phyloP scores from a whole-genome alignment of 352 stramenopile species.

The Phytophthora rubi region DNA sequence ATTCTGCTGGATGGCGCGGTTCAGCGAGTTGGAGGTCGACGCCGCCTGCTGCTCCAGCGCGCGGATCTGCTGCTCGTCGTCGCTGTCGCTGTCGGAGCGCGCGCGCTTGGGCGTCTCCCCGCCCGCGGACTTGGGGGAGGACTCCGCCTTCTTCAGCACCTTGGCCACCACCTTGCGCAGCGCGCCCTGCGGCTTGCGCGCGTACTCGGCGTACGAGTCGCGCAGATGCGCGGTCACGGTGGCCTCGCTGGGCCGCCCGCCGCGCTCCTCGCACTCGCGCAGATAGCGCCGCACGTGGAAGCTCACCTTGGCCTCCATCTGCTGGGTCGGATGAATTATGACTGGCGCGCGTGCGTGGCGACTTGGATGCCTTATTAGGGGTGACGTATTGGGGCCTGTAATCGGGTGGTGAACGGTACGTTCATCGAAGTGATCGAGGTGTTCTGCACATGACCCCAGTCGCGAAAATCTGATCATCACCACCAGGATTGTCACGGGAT shows the following conservation, averaged over 20 bases:
- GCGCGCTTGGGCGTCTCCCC: slow-evolving; percentile 55
- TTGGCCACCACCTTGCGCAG: slow-evolving; percentile 76
- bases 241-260: slow-evolving; percentile 59
- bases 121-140: neutral
- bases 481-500: too few species aligned
- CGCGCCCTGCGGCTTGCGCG: slow-evolving; percentile 77
- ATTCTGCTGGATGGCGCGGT: slow-evolving; percentile 78
- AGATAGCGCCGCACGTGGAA: slow-evolving; percentile 89
- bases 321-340: neutral
- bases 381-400: too few species aligned
- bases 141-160: slow-evolving; percentile 61
- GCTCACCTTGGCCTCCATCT: slow-evolving; percentile 87
- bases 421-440: too few species aligned
- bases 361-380: too few species aligned
- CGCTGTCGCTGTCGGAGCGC: slow-evolving; percentile 62
- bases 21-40: slow-evolving; percentile 65
- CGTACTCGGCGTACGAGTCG: slow-evolving; percentile 86
- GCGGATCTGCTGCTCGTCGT: slow-evolving; percentile 66
- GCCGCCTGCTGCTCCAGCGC: slow-evolving; percentile 44
- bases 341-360: neutral
- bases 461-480: too few species aligned
- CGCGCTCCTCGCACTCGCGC: slow-evolving; percentile 78
- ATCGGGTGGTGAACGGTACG: too few species aligned
- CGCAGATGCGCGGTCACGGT: slow-evolving; percentile 68
- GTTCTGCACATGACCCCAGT: too few species aligned